Conservation (phyloP, 805 yeast species). For the Schwanniomyces vanrijiae region DNA sequence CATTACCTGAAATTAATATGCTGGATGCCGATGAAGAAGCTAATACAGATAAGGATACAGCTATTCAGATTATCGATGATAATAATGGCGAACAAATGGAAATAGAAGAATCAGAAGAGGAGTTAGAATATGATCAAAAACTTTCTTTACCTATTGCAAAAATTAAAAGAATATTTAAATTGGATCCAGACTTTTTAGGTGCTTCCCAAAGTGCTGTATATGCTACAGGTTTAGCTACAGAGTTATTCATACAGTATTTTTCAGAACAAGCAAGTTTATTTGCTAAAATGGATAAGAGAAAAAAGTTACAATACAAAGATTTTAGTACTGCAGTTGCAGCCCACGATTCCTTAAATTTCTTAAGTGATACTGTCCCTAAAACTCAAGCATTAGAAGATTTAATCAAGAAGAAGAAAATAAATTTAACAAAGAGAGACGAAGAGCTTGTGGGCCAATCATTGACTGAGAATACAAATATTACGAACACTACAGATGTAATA, state of each 20-base stretch:
- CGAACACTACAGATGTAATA: not conserved
- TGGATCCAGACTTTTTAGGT: slow-evolving; percentile 70
- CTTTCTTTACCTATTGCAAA: slow-evolving; percentile 61
- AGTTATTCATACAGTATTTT: slow-evolving; percentile 66
- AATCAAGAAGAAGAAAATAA: slow-evolving; percentile 41
- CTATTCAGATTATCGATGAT: not conserved
- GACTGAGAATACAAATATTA: not conserved
- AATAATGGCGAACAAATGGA: slow-evolving; percentile 5
- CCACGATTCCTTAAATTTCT: slow-evolving; percentile 61
- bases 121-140: slow-evolving; percentile 22
- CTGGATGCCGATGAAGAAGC: not conserved
- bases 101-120: slow-evolving; percentile 20
- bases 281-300: slow-evolving; percentile 65
- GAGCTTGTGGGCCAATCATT: not conserved
- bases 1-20: slow-evolving; percentile 8
- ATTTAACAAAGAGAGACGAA: slow-evolving; percentile 15
- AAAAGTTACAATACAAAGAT: slow-evolving; percentile 70
- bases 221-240: slow-evolving; percentile 76
- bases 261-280: slow-evolving; percentile 68
- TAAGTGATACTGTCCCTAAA: slow-evolving; percentile 67
- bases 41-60: not conserved
- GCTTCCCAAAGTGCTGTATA: slow-evolving; percentile 73
- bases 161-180: slow-evolving; percentile 68
- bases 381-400: slow-evolving; percentile 52
- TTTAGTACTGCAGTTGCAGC: slow-evolving; percentile 61